Conservation (phyloP, 2,329 filamentous ascomycete species). For the Madurella mycetomatis region DNA sequence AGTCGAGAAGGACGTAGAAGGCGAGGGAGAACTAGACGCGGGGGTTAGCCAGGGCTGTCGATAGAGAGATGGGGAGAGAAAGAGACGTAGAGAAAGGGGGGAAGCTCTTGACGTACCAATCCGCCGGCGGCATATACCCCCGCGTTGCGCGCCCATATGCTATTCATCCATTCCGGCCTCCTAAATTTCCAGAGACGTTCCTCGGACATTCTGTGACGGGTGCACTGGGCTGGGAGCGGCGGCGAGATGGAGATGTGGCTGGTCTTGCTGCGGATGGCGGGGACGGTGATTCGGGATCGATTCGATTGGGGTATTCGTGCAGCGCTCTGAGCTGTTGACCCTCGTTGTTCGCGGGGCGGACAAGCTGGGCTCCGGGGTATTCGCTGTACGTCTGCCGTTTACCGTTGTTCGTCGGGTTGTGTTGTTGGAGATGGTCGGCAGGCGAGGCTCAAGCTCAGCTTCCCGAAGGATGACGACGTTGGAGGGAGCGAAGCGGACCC, state of each 20-base stretch:
- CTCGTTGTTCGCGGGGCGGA: no score
- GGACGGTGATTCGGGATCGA: not conserved
- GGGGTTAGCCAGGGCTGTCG: not conserved
- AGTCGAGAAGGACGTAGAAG: slow-evolving; percentile 65
- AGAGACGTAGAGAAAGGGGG: not conserved
- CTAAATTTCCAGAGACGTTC: slow-evolving; percentile 65
- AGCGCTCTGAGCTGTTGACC: no score
- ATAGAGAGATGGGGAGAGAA: not conserved
- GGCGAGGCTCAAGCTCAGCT: slow-evolving; percentile 8
- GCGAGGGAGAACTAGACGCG: slow-evolving; percentile 58
- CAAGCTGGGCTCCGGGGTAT: no score
- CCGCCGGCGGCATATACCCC: slow-evolving; percentile 61
- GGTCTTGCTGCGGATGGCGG: not conserved
- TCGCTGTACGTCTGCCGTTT: no score
- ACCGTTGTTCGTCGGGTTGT: not conserved
- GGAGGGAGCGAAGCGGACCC: slow-evolving; percentile 6
- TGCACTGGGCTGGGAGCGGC: not conserved
- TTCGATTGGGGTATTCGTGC: not conserved
- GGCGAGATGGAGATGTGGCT: not conserved
- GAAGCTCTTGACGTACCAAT: slow-evolving; percentile 45
- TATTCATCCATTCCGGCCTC: slow-evolving; percentile 64
- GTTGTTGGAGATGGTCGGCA: not conserved
- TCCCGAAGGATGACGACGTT: slow-evolving; percentile 14
- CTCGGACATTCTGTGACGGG: slow-evolving; percentile 47
- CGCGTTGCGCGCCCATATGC: slow-evolving; percentile 57